A percentile compares a stretch with the other conserved stretches of the same genome.
Evolutionary conservation across 495 filamentous ascomycete species (phyloP).

Genomic region (Elasticomyces elasticus): DNA sequence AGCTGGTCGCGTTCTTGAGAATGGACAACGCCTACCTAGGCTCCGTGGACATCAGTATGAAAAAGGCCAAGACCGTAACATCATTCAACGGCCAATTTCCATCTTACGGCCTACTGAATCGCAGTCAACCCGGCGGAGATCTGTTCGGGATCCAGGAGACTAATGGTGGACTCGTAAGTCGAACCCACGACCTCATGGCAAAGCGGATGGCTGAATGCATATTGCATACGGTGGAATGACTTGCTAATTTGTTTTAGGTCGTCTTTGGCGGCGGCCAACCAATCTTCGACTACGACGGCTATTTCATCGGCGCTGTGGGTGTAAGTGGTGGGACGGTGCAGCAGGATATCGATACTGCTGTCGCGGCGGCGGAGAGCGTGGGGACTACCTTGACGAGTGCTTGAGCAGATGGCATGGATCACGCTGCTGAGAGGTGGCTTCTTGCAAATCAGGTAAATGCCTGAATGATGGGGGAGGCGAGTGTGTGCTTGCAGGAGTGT

Average conservation of each 20-base stretch:
- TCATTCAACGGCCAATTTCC: slow-evolving; percentile 17
- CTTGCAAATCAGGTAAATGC: too few relatives aligned
- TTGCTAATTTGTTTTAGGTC: background rate
- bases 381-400: slow-evolving; percentile 4
- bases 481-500: too few relatives aligned
- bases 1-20: slow-evolving; percentile 20
- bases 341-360: slow-evolving; percentile 17
- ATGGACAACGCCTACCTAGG: slow-evolving; percentile 21
- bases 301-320: slow-evolving; percentile 20
- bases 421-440: too few relatives aligned
- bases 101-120: slow-evolving; percentile 5
- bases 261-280: slow-evolving; percentile 23
- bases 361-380: slow-evolving; percentile 11
- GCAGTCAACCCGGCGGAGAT: slow-evolving; percentile 9
- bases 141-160: slow-evolving; percentile 21
- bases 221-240: background rate
- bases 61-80: slow-evolving; percentile 21
- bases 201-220: background rate
- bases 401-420: too few relatives aligned
- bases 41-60: slow-evolving; percentile 20
- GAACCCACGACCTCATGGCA: background rate
- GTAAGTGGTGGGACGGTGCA: slow-evolving; percentile 19
- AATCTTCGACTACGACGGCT: slow-evolving; percentile 13
- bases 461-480: too few relatives aligned
- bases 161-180: slow-evolving; percentile 14